Evolutionary conservation across 192 early-diverging fungal species (phyloP), one percentile per base, ranked within the genome.

Genomic region (Chytriomyces sp.): DNA sequence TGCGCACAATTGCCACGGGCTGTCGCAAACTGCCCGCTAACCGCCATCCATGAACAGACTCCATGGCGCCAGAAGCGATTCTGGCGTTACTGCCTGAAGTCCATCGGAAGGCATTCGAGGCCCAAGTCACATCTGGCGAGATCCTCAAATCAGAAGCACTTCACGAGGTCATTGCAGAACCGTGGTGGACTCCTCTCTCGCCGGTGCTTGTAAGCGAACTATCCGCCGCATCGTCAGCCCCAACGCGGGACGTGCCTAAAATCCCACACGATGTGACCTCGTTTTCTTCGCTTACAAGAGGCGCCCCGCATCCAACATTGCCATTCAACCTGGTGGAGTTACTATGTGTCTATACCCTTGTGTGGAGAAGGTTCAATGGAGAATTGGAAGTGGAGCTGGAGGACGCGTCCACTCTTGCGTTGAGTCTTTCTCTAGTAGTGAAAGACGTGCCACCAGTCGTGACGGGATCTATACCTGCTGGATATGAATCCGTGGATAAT

Each of bases 301-400:
- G n/a, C 6, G 19, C 22, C 10, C 71, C 60, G 60, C 59, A 64
- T 31, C 4, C 59, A 22, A 59, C 59, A 2, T 34, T 73, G 5
- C 59, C 49, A 28, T 63, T 63, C 58, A 64, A 73, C 39, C 6
- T 54, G 19, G 61, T 53, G 25, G 71, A 73, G 36, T 17, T 73
- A 12, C 17, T 73, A 2, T 73, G 40, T 36, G 44, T 56, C 8
- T 73, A 73, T 54, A 14, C 60, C 8, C 32, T 73, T 28, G 60
- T 56, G 30, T 63, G 60, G 59, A 40, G 71, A 14, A 39, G 22
- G 10, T 63, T 73, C 31, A 64, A 73, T 60, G 71, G 71, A 6
- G 57, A 58, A 17, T 58, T 25, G 19, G 57, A 25, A 2, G 26
- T 58, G 57, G 31, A 30, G 28, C 28, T 25, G 57, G 57, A 58